A percentile compares a stretch with the other conserved stretches of the same genome.
Conservation (phyloP, 441 rosid genomes). For the Pelargonium australe region DNA sequence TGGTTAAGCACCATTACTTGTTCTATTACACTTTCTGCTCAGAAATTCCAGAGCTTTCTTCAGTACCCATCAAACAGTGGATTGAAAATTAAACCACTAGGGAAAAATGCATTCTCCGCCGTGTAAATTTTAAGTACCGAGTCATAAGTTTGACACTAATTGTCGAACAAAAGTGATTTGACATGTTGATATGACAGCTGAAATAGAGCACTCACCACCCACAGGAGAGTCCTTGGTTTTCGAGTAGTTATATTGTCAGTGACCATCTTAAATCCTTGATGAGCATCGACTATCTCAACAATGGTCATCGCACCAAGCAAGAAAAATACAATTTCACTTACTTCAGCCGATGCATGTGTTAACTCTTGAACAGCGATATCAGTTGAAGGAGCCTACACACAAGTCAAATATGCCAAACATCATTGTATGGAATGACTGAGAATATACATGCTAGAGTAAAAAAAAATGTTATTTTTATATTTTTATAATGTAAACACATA, state of each 20-base stretch:
- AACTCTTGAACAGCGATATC: slow-evolving; percentile 81
- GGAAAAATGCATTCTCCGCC: not conserved
- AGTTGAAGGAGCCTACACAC: slow-evolving; percentile 83
- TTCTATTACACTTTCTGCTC: no score
- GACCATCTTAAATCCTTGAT: slow-evolving; percentile 96
- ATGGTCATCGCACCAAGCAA: slow-evolving; percentile 97
- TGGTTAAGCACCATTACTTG: slow-evolving; percentile 14
- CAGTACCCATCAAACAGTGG: not conserved
- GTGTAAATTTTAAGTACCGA: no score
- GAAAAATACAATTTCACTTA: slow-evolving; percentile 89
- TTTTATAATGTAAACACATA: no score
- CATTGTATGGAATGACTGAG: not conserved
- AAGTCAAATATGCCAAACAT: slow-evolving; percentile 12
- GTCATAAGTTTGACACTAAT: not conserved
- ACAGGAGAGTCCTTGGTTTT: slow-evolving; percentile 66
- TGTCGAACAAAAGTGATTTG: not conserved
- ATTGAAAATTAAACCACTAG: not conserved
- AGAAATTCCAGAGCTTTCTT: not conserved
- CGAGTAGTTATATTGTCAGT: slow-evolving; percentile 91
- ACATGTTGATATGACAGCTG: slow-evolving; percentile 10
- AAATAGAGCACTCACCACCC: slow-evolving; percentile 65
- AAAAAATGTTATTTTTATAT: not conserved
- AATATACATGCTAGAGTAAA: not conserved
- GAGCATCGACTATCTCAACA: slow-evolving; percentile 93
- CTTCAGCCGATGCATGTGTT: slow-evolving; percentile 82